Conservation (phyloP, 2,329 filamentous ascomycete species). For the Ophiostoma montium region DNA sequence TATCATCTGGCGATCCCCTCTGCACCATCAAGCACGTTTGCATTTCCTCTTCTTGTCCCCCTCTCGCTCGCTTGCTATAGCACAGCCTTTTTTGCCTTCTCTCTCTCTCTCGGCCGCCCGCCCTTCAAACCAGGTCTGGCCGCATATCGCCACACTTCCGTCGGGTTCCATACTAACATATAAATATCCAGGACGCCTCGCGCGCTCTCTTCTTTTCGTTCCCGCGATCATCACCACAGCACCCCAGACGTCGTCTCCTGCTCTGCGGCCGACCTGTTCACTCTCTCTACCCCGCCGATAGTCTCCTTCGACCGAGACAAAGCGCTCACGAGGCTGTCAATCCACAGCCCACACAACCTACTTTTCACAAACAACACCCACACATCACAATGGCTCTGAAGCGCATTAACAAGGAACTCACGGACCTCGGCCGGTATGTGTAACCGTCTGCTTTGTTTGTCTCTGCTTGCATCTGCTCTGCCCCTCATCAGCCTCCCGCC, state of each 20-base stretch:
- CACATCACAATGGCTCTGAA: conserved; percentile 61
- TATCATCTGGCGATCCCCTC: conserved; percentile 1
- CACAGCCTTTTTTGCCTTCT: background rate
- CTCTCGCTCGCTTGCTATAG: background rate
- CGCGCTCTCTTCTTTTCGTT: background rate
- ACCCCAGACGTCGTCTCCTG: background rate
- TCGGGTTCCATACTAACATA: conserved; percentile 9
- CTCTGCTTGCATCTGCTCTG: background rate
- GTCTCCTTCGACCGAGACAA: conserved; percentile 2
- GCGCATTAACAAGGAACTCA: conserved; percentile 90
- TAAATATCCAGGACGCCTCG: background rate
- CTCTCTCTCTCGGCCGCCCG: background rate
- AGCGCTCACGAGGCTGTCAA: background rate
- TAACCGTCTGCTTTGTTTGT: background rate
- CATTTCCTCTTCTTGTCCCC: background rate
- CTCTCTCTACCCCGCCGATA: background rate
- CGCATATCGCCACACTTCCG: conserved; percentile 9
- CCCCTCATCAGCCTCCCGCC: background rate
- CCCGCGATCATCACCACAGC: background rate
- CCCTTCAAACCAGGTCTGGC: background rate
- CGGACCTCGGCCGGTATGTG: conserved; percentile 69
- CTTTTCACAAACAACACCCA: background rate
- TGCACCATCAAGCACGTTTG: background rate
- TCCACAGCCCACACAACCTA: background rate
- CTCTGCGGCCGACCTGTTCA: background rate